Evolutionary conservation across 768 basidiomycete genomes (phyloP).

Genomic region (Rhizopogon vulgaris): DNA sequence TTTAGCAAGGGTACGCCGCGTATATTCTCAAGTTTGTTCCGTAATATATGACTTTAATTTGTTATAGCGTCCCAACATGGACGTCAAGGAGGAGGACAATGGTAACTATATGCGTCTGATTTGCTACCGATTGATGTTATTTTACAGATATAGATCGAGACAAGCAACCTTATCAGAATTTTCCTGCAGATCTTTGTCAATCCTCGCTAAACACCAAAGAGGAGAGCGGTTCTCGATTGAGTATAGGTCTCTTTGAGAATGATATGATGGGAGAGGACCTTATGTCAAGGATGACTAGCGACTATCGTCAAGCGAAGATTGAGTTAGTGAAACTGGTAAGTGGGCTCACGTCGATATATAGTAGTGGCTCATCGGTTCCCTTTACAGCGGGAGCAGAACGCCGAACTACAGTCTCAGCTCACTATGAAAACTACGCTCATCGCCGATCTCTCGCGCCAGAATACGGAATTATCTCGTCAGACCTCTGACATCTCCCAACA

Average conservation of each 20-base stretch:
- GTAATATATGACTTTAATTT: too few species aligned
- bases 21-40: background rate
- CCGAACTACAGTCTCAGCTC: slow-evolving; percentile 15
- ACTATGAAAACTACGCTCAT: slow-evolving; percentile 11
- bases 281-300: background rate
- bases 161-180: background rate
- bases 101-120: slow-evolving; percentile 20
- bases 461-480: slow-evolving; percentile 6
- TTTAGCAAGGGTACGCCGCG: slow-evolving; percentile 5
- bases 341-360: background rate
- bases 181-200: slow-evolving; percentile 8
- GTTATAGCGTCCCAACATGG: background rate
- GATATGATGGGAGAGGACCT: background rate
- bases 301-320: slow-evolving; percentile 2
- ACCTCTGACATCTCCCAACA: background rate
- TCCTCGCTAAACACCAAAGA: slow-evolving; percentile 4
- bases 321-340: slow-evolving; percentile 12
- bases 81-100: slow-evolving; percentile 5
- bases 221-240: background rate
- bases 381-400: slow-evolving; percentile 14
- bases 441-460: slow-evolving; percentile 6
- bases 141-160: slow-evolving; percentile 7
- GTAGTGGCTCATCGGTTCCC: background rate
- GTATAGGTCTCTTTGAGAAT: background rate
- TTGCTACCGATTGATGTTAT: background rate